Percentiles rank a stretch among this genome's conserved stretches.
Conservation (phyloP, 345 rosid genomes). For the Hypericum androsaemum region DNA sequence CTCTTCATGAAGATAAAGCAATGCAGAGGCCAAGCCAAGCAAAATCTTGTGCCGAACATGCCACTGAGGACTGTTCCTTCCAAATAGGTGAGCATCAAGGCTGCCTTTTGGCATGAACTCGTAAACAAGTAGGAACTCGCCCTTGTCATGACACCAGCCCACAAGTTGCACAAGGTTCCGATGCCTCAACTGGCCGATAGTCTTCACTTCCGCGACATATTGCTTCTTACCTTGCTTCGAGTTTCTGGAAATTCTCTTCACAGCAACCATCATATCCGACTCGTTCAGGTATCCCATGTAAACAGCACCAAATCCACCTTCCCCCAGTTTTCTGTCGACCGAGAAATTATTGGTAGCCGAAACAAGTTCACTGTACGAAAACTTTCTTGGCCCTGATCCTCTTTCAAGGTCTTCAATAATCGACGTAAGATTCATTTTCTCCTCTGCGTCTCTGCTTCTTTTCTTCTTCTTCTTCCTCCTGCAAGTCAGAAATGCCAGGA, state of each 20-base stretch:
- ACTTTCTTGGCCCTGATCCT: slow-evolving; percentile 11
- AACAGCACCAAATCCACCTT: slow-evolving; percentile 54
- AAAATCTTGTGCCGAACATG: slow-evolving; percentile 30
- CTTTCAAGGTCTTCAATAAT: slow-evolving; percentile 1
- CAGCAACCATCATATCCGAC: slow-evolving; percentile 25
- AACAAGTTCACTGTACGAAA: slow-evolving; percentile 32
- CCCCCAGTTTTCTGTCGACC: slow-evolving; percentile 41
- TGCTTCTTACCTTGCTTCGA: slow-evolving; percentile 45
- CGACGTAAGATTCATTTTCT: not conserved
- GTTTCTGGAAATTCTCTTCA: slow-evolving; percentile 37
- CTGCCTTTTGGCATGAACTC: slow-evolving; percentile 72
- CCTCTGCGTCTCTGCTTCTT: not conserved
- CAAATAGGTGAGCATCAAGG: slow-evolving; percentile 45
- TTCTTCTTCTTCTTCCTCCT: not conserved
- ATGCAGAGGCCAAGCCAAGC: slow-evolving; percentile 38
- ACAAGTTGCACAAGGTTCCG: slow-evolving; percentile 52
- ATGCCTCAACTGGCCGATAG: slow-evolving; percentile 49
- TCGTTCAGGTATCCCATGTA: slow-evolving; percentile 36
- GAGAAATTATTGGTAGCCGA: slow-evolving; percentile 44
- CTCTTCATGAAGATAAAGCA: slow-evolving; percentile 54
- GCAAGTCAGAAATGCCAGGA: not conserved
- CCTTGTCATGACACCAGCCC: slow-evolving; percentile 60
- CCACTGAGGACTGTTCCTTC: slow-evolving; percentile 32
- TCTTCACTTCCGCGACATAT: slow-evolving; percentile 41
- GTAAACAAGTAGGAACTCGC: slow-evolving; percentile 50